Conservation (phyloP, 768 basidiomycete genomes). For the Phlebiopsis gigantea region DNA sequence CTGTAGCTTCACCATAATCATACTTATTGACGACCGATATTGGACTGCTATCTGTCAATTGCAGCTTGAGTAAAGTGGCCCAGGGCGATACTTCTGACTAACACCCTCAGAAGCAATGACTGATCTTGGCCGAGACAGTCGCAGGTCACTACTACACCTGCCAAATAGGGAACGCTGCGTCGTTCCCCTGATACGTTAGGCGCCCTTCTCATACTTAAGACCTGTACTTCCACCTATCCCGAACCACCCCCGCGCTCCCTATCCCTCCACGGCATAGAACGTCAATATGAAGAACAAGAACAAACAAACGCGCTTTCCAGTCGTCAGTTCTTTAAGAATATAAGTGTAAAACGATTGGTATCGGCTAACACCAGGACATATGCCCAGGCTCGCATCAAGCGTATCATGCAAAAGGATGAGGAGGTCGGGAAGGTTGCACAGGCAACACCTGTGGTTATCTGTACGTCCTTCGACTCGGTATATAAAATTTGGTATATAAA, state of each 20-base stretch:
- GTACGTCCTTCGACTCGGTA: constrained; percentile 34
- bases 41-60: too few relatives aligned
- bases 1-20: too few relatives aligned
- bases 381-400: constrained; percentile 89
- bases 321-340: constrained; percentile 45
- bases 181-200: neutral
- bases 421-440: constrained; percentile 98
- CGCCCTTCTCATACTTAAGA: neutral
- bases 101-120: too few relatives aligned
- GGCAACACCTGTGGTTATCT: constrained; percentile 94
- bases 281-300: constrained; percentile 79
- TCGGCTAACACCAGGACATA: neutral
- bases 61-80: too few relatives aligned
- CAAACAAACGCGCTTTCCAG: constrained; percentile 88
- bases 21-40: too few relatives aligned
- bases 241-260: neutral
- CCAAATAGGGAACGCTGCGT: neutral
- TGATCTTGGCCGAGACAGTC: too few relatives aligned
- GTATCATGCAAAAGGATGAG: constrained; percentile 99
- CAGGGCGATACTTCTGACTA: too few relatives aligned
- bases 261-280: neutral
- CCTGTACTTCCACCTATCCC: neutral
- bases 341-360: neutral
- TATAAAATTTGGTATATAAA: neutral
- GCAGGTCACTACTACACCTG: neutral